Percentiles rank a stretch among this genome's conserved stretches.
phyloP scores from a whole-genome alignment of 225 moss, liverwort and hornwort species.

The Physcomitrium patens region DNA sequence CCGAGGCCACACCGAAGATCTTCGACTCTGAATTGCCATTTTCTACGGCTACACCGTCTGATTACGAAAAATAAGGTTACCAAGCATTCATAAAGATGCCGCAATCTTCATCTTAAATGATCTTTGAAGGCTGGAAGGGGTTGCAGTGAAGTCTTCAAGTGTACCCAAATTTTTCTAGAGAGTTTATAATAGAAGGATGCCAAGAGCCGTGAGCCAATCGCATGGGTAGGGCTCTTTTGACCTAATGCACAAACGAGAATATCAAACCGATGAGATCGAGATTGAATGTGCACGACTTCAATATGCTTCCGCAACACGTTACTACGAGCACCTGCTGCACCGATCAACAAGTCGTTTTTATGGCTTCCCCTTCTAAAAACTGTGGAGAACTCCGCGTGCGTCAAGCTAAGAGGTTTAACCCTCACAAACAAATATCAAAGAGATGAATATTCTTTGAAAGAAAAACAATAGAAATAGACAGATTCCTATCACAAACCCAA shows the following conservation, averaged over 20 bases:
- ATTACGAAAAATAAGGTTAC: not conserved
- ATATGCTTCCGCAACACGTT: not conserved
- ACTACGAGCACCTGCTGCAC: conserved; percentile 31
- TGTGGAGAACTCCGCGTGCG: not conserved
- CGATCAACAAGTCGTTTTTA: not conserved
- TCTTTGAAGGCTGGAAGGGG: too few species aligned
- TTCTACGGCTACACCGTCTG: conserved; percentile 9
- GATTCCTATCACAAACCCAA: not conserved
- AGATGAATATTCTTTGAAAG: too few species aligned
- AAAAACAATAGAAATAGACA: too few species aligned
- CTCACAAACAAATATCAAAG: too few species aligned
- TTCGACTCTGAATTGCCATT: conserved; percentile 51
- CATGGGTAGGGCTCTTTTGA: not conserved
- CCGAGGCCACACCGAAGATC: conserved; percentile 45
- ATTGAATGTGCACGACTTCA: not conserved
- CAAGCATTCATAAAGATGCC: conserved; percentile 25
- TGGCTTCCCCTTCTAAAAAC: not conserved
- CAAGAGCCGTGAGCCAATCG: conserved; percentile 33
- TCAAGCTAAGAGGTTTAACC: too few species aligned
- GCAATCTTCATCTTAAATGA: not conserved
- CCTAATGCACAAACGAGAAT: not conserved
- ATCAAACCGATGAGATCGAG: not conserved
- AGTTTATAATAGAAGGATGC: not conserved
- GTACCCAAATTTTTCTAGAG: not conserved
- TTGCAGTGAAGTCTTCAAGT: too few species aligned